Conservation (phyloP, 2,329 filamentous ascomycete genomes). For the Tolypocladium capitatum region DNA sequence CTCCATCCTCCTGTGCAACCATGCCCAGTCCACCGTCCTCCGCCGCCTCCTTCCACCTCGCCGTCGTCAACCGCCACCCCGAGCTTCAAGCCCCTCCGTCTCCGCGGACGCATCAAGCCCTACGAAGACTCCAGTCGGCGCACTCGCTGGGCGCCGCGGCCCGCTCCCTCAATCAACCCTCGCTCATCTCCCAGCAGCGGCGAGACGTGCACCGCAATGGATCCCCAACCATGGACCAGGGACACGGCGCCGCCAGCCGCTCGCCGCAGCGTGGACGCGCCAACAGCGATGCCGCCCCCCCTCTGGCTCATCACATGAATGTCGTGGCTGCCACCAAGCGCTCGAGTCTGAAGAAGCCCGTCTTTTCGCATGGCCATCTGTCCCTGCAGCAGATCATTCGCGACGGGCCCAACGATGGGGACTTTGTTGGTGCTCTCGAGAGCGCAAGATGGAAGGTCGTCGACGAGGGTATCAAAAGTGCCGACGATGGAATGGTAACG, state of each 20-base stretch:
- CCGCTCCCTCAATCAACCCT: conserved; percentile 32
- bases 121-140: conserved; percentile 65
- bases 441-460: conserved; percentile 61
- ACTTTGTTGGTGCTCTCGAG: conserved; percentile 53
- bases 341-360: conserved; percentile 27
- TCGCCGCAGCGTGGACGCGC: conserved; percentile 49
- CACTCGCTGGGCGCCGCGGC: conserved; percentile 47
- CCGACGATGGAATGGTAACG: conserved; percentile 67
- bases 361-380: conserved; percentile 39
- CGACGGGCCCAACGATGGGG: conserved; percentile 63
- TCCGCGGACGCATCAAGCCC: conserved; percentile 50
- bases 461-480: conserved; percentile 62
- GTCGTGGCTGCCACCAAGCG: conserved; percentile 21
- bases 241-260: conserved; percentile 13
- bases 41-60: not conserved
- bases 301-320: conserved; percentile 23
- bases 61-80: conserved; percentile 15
- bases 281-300: conserved; percentile 54
- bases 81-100: conserved; percentile 44
- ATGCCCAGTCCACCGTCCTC: conserved; percentile 7
- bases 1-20: not conserved
- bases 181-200: conserved; percentile 51
- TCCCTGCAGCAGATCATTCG: conserved; percentile 64
- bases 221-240: conserved; percentile 17
- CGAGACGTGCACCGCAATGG: conserved; percentile 28